Conservation (phyloP, 441 rosid species). For the Viola pubescens region DNA sequence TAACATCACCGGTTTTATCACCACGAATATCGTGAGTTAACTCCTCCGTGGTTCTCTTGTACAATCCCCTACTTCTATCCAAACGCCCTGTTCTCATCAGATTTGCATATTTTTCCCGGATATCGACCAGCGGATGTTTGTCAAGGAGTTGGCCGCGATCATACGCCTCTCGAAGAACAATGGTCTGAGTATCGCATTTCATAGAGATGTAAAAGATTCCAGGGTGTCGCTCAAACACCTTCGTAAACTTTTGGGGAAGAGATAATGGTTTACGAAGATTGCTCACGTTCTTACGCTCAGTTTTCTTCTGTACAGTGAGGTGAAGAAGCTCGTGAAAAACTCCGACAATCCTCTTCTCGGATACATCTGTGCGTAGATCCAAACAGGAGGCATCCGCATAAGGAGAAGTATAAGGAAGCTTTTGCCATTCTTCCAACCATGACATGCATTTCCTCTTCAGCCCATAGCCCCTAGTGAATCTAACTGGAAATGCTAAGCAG, state of each 20-base stretch:
- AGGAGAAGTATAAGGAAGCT: slow-evolving; percentile 72
- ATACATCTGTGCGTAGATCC: slow-evolving; percentile 72
- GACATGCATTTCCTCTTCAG: slow-evolving; percentile 64
- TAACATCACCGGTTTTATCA: slow-evolving; percentile 4
- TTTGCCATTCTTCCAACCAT: slow-evolving; percentile 88
- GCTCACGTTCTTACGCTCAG: slow-evolving; percentile 64
- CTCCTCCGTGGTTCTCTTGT: slow-evolving; percentile 20
- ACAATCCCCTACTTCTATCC: slow-evolving; percentile 56
- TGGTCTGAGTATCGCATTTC: slow-evolving; percentile 58
- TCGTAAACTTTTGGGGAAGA: slow-evolving; percentile 75
- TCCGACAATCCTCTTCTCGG: slow-evolving; percentile 82
- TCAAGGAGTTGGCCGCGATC: slow-evolving; percentile 38
- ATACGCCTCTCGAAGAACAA: slow-evolving; percentile 73
- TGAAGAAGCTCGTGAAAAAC: slow-evolving; percentile 84
- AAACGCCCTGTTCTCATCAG: slow-evolving; percentile 56
- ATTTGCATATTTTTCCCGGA: slow-evolving; percentile 37
- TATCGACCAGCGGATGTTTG: slow-evolving; percentile 48
- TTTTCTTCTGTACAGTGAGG: slow-evolving; percentile 55
- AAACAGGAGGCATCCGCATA: slow-evolving; percentile 51
- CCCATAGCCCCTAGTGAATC: slow-evolving; percentile 78
- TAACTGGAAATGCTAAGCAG: slow-evolving; percentile 50
- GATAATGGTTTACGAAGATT: slow-evolving; percentile 63
- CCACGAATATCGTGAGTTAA: slow-evolving; percentile 4
- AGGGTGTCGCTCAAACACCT: slow-evolving; percentile 79
- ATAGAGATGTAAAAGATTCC: slow-evolving; percentile 73